Conservation (phyloP, 1,284 basidiomycete genomes). For the Ceratobasidium sp. region DNA sequence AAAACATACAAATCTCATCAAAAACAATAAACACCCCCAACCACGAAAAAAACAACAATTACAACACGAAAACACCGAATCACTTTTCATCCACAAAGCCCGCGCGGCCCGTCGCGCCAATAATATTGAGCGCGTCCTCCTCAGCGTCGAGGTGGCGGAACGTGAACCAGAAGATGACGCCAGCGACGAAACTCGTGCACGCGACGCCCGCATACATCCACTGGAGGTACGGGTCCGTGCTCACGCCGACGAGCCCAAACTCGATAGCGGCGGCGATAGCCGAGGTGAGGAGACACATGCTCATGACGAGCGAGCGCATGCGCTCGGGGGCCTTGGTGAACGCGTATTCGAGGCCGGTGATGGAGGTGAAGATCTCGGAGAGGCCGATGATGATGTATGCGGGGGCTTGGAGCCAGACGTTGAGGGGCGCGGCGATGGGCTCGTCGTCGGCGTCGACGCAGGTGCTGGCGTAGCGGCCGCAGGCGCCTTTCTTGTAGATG, state of each 20-base stretch:
- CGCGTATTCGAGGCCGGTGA: constrained; percentile 85
- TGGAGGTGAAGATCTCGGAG: constrained; percentile 79
- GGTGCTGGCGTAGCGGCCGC: constrained; percentile 65
- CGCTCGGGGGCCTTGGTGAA: constrained; percentile 86
- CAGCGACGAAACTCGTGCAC: constrained; percentile 59
- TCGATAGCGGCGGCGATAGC: constrained; percentile 62
- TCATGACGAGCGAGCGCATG: constrained; percentile 83
- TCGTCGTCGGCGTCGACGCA: constrained; percentile 59
- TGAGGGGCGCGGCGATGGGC: constrained; percentile 62
- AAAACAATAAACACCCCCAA: neutral
- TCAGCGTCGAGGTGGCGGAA: constrained; percentile 63
- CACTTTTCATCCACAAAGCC: constrained; percentile 41
- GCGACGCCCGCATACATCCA: constrained; percentile 61
- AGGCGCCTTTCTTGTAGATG: constrained; percentile 77
- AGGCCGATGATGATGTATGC: constrained; percentile 59
- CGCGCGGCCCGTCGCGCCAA: constrained; percentile 52
- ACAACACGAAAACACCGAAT: neutral
- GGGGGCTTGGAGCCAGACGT: constrained; percentile 77
- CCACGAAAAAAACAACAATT: too few species aligned
- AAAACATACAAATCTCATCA: neutral
- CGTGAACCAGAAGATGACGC: constrained; percentile 54
- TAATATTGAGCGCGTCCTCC: constrained; percentile 60
- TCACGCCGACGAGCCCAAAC: constrained; percentile 54
- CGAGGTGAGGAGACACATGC: constrained; percentile 74
- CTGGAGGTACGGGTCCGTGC: constrained; percentile 35